Evolutionary conservation across 768 basidiomycete genomes (phyloP).

Genomic region (Mycena floridula): DNA sequence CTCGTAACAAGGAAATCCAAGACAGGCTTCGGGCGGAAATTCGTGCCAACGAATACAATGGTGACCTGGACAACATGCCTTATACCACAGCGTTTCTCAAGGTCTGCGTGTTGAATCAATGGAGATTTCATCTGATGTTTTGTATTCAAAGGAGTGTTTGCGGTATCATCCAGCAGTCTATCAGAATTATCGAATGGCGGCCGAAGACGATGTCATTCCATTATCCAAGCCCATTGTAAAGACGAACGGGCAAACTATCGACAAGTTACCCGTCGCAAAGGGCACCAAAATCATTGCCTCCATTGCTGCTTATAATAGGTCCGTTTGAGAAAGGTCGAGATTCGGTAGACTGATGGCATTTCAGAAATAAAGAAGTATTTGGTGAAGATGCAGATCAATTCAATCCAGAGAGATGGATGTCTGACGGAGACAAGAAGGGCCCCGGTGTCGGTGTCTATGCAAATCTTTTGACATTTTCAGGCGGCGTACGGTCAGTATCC

Average conservation of each 20-base stretch:
- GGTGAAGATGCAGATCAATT: slow-evolving; percentile 51
- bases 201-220: slow-evolving; percentile 51
- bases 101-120: slow-evolving; percentile 17
- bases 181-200: slow-evolving; percentile 45
- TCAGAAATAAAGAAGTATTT: slow-evolving; percentile 43
- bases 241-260: slow-evolving; percentile 34
- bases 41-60: slow-evolving; percentile 25
- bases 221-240: slow-evolving; percentile 47
- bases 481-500: too few relatives aligned
- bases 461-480: slow-evolving; percentile 41
- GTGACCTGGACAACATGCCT: slow-evolving; percentile 46
- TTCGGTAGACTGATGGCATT: neutral
- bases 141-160: slow-evolving; percentile 45
- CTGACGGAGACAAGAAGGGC: slow-evolving; percentile 27
- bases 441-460: slow-evolving; percentile 38
- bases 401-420: slow-evolving; percentile 54
- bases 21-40: slow-evolving; percentile 57
- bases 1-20: slow-evolving; percentile 53
- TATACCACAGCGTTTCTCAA: slow-evolving; percentile 44
- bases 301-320: slow-evolving; percentile 53
- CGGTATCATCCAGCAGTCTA: slow-evolving; percentile 49
- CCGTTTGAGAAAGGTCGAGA: neutral
- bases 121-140: too few relatives aligned
- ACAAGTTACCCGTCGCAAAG: slow-evolving; percentile 40
- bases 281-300: slow-evolving; percentile 47